Base-by-base conservation (phyloP, 202 grass and related monocot genomes). In the Cymbopogon flexuosus region DNA sequence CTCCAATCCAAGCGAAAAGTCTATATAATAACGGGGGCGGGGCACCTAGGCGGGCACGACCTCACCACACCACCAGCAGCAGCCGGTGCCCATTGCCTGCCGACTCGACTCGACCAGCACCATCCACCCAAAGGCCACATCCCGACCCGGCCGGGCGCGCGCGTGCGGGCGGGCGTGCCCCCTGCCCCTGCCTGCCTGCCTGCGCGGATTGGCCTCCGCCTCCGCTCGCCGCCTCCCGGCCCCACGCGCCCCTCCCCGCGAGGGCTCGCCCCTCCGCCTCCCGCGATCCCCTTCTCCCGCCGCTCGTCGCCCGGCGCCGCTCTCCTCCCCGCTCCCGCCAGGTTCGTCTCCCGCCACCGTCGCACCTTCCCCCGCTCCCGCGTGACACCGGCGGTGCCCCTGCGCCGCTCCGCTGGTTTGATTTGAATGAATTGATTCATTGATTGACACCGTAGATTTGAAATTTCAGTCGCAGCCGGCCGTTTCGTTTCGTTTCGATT, bases 1-100 rank as follows among this genome's bases (percentile, higher is more conserved):
- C 67, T 18, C 4, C 31, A 4, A 4, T 33, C 46, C 46, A 52
- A 18, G 19, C 8, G 29, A 73, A 36, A 52, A 41, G 80, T 34
- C 80, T 82, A 82, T 82, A 75, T 66, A 83, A 83, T 57, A 75
- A 83, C 21, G 22, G 58, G 23, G 0, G 58, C 54, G 58, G 58
- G 58, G 58, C 61, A 66, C 80, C 59, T 16, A 56, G 39, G 66
- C 39, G 67, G 67, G 39, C 67, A 54, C 8, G 43, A 30, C 71
- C 54, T 9, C 11, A 21, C n/a, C 1, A n/a, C 5, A 1, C 7
- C 36, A 37, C n/a, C 7, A 4, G 19, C 54, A 22, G 31, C 31
- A 27, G n/a, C 19, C 19, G 19, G 54, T 57, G 23, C 58, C 56
- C 9, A 23, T 8, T 59, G 27, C 27, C 27, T 27, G 27, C 27